phyloP scores from a whole-genome alignment of 2,329 filamentous ascomycete genomes.

The Sporothrix protearum region DNA sequence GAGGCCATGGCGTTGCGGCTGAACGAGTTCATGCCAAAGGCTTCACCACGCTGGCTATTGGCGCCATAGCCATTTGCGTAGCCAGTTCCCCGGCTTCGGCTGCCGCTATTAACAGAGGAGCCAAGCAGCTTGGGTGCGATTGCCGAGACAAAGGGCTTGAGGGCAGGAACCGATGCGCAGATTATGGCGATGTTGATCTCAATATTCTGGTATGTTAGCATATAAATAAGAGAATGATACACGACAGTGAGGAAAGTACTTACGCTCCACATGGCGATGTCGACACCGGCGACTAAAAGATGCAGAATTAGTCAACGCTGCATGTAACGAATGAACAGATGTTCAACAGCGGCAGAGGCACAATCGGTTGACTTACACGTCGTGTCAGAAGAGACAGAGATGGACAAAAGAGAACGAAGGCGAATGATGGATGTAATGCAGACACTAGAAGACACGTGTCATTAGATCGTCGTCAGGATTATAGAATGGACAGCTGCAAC shows the following conservation, averaged over 20 bases:
- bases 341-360: no score
- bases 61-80: neutral
- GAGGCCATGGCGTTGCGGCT: slow-evolving; percentile 6
- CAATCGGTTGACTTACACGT: neutral
- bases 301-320: no score
- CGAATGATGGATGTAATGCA: slow-evolving; percentile 10
- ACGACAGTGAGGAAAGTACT: neutral
- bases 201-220: neutral
- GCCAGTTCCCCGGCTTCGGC: neutral
- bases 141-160: neutral
- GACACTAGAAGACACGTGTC: neutral
- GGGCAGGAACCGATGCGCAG: neutral
- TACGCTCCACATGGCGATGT: slow-evolving; percentile 13
- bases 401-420: neutral
- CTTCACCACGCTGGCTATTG: neutral
- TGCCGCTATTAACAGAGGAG: neutral
- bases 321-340: no score
- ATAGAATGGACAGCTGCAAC: neutral
- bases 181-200: slow-evolving; percentile 9
- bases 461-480: neutral
- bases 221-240: no score
- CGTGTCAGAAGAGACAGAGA: neutral
- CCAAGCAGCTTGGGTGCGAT: slow-evolving; percentile 4
- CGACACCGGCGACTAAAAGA: neutral
- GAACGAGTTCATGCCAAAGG: slow-evolving; percentile 1